These are phyloP conservation scores for Beta vulgaris DNA, from an alignment of 148 eudicot genomes.

Conservation along the genomic window DNA sequence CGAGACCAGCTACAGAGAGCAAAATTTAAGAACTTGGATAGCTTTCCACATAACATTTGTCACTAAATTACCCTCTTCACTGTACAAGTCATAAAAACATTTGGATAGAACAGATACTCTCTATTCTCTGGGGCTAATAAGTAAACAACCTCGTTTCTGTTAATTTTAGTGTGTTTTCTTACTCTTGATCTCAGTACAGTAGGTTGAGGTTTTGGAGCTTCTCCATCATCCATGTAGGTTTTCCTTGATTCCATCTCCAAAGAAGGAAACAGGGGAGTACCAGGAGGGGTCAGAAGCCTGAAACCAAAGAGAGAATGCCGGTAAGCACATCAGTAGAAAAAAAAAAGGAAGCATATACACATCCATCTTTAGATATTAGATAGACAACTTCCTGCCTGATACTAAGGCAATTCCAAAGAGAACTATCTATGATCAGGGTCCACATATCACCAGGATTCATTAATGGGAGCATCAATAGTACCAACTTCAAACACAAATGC, in stretches of 20 bases:
- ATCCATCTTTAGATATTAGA: not conserved
- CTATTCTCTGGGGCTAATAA: not conserved
- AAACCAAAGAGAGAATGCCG: constrained; percentile 13
- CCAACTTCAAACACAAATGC: too few species aligned
- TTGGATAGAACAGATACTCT: not conserved
- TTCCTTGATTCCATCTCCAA: constrained; percentile 56
- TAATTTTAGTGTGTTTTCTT: constrained; percentile 35
- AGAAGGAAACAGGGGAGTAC: constrained; percentile 66
- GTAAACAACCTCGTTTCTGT: not conserved
- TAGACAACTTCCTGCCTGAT: not conserved
- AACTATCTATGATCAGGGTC: too few species aligned
- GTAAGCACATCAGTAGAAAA: not conserved
- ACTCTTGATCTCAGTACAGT: constrained; percentile 64
- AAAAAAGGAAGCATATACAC: not conserved
- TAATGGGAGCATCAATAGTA: too few species aligned
- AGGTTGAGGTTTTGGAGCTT: constrained; percentile 53
- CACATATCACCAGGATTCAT: too few species aligned
- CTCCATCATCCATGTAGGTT: constrained; percentile 41
- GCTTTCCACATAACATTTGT: not conserved
- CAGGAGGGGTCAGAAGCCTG: constrained; percentile 90
- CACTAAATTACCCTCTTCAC: too few species aligned
- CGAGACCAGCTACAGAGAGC: not conserved
- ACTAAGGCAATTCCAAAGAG: not conserved
- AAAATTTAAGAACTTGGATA: not conserved
- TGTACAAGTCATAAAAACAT: not conserved